Percentiles rank a stretch among this genome's conserved stretches.
Evolutionary conservation across 768 basidiomycete species (phyloP).

Genomic region (Chalciporus sphaerocephalus): DNA sequence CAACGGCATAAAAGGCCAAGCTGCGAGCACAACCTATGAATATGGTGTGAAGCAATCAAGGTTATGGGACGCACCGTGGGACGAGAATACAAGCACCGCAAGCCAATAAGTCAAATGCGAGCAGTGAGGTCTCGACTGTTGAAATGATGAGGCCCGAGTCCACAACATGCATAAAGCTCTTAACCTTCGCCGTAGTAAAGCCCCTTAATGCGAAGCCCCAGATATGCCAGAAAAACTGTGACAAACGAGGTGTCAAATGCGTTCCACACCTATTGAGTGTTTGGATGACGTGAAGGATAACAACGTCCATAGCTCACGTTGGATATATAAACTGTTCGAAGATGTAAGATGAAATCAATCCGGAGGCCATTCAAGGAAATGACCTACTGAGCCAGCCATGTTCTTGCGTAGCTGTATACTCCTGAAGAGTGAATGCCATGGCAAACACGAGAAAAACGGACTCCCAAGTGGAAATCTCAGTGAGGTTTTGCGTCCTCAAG

Average conservation of each 20-base stretch:
- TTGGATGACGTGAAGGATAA: slow-evolving; percentile 1
- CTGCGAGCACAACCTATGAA: slow-evolving; percentile 29
- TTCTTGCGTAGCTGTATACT: slow-evolving; percentile 83
- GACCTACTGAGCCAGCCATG: slow-evolving; percentile 85
- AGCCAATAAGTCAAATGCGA: slow-evolving; percentile 80
- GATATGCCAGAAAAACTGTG: slow-evolving; percentile 63
- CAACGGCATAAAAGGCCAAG: slow-evolving; percentile 75
- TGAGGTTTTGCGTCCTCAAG: slow-evolving; percentile 55
- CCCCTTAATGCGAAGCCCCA: slow-evolving; percentile 61
- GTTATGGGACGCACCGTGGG: slow-evolving; percentile 50
- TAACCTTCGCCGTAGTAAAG: slow-evolving; percentile 50
- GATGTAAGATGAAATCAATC: slow-evolving; percentile 1
- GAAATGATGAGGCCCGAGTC: slow-evolving; percentile 2
- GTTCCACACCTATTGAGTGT: slow-evolving; percentile 79
- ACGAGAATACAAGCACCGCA: slow-evolving; percentile 84
- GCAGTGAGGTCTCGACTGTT: slow-evolving; percentile 43
- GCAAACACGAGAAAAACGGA: slow-evolving; percentile 71
- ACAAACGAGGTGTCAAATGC: slow-evolving; percentile 79
- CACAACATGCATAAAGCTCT: slow-evolving; percentile 7
- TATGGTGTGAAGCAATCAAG: background rate
- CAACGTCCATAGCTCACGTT: slow-evolving; percentile 48
- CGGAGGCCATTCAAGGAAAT: background rate
- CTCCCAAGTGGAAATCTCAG: slow-evolving; percentile 58
- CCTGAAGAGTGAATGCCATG: slow-evolving; percentile 74
- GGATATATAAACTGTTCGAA: slow-evolving; percentile 66